Evolutionary conservation across 2,329 filamentous ascomycete species (phyloP), one percentile per base, ranked within the genome.

Genomic region (Aspergillus phoenicis): DNA sequence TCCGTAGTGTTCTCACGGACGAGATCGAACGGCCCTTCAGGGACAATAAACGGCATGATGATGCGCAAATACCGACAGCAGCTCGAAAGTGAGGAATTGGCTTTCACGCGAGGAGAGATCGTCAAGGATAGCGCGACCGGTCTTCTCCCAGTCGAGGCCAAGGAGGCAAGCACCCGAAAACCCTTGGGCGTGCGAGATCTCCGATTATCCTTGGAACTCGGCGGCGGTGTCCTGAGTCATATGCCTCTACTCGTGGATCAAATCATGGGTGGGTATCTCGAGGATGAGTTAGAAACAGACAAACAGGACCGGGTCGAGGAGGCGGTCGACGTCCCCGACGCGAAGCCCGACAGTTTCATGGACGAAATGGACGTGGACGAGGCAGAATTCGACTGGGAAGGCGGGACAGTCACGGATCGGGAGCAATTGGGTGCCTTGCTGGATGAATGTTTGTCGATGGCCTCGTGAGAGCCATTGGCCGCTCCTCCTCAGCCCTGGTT

Each of bases 111-210:
- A n/a, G 92, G 93, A 4, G 90, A 93, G 68, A 75, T 96, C 1
- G 81, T 85, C 17, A 84, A 91, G 66, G 91, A 93, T 61, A 89
- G 90, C 62, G 76, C 78, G 20, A 89, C 85, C 52, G 93, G 93
- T 1, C 77, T 96, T 28, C 78, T 97, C 5, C 94, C 93, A 0
- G 80, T 93, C 38, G 93, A 97, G 75, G 86, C 90, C 3, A 92
- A 90, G 72, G 89, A 89, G 57, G 88, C 90, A 15, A 86, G 86
- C 58, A 87, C 89, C 68, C 83, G 92, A 41, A 85, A 87, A 5
- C 87, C 91, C 0, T 77, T 97, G 1, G 88, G 88, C 13, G 89
- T 94, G 78, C 87, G 88, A 17, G 94, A 97, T 73, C 77, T 97
- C 52, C 85, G 90, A 39, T 80, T 97, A 3, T 87, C 91, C 0